Base-by-base conservation (phyloP, 2,329 filamentous ascomycete genomes). In the Lasiodiplodia sp. region DNA sequence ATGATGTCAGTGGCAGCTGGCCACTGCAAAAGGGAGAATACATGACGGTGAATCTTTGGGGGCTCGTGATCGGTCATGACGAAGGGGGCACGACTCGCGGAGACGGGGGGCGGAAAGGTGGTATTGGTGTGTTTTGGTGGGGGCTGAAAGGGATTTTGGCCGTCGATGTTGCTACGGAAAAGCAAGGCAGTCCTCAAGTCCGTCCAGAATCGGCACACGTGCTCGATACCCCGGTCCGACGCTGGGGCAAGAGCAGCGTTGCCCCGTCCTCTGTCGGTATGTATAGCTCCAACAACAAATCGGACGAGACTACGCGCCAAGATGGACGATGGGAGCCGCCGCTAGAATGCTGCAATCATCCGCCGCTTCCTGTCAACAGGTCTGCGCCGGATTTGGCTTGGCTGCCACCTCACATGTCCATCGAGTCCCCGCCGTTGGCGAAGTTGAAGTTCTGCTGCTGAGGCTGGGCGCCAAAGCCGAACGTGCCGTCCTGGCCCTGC, bases 401-500 rank as follows among this genome's bases (percentile, higher is more conserved):
- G 37, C 37, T 44, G 8, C 34, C 56, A 25, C 56, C 81, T 87
- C 87, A 91, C 88, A 91, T 92, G 77, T 92, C 90, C 90, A 92
- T 92, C 51, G 88, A 88, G 76, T 92, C 90, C 72, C 84, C 87
- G 71, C 88, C 88, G 77, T 90, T 93, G 80, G 92, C 92, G 80
- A 99, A 99, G 88, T 93, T 97, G 89, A 98, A 99, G 78, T 92
- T 92, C 73, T 92, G 91, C 75, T 77, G 75, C 23, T 89, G 86
- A 44, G 83, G 75, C 80, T 86, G 76, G 80, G 90, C 84, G 77
- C 92, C 90, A 82, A 98, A 92, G 76, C 94, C 88, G 81, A 95
- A 96, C 68, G 90, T 90, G 69, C 91, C 91, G 75, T 91, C 88
- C 78, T 93, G 91, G 72, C 87, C 88, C 73, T 89, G 87, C 75